Base-by-base conservation (phyloP, 306 rosid genomes). In the Gastrolobium villosum region DNA sequence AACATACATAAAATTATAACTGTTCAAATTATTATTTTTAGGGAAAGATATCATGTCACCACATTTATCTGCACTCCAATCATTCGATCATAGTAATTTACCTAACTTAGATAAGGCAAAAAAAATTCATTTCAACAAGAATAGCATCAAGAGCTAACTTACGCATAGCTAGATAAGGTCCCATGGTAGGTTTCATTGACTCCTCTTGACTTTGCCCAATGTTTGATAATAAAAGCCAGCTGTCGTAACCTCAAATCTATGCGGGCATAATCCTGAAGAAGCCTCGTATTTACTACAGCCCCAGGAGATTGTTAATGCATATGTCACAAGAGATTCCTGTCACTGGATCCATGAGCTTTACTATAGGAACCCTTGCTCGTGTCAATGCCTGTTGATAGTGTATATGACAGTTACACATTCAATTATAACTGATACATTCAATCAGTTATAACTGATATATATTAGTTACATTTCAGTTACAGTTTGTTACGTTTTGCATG, bases 201-300 rank as follows among this genome's bases (percentile, higher is more conserved):
- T 85, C 97, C 95, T 76, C 99, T 91, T 45, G 98, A 92, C 86
- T 95, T 95, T 36, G 99, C 99, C 99, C 99, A 95, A 79, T 95
- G 93, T 84, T 95, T 95, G 53, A 95, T 90, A 54, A 95, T 90
- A 79, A 88, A 95, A 71, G 97, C 96, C 84, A 95, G 79, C 69
- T 92, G 99, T 5, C 84, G 84, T 54, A 95, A 66, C 82, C 99
- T 95, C 36, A 52, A 74, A 83, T 95, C 99, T 63, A 95, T 86
- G 41, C 70, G 82, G 46, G 90, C 97, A 77, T 95, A 95, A 80
- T 93, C 98, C 77, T 86, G 82, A 70, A 95, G 97, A 87, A 95
- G 98, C 86, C 86, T 95, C 49, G 99, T 92, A 77, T 95, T 95
- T 64, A 88, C 89, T 78, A 95, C 99, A 61, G 99, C 99, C n/a